Evolutionary conservation across 257 asterid species (phyloP).

Genomic region (Vinca minor): DNA sequence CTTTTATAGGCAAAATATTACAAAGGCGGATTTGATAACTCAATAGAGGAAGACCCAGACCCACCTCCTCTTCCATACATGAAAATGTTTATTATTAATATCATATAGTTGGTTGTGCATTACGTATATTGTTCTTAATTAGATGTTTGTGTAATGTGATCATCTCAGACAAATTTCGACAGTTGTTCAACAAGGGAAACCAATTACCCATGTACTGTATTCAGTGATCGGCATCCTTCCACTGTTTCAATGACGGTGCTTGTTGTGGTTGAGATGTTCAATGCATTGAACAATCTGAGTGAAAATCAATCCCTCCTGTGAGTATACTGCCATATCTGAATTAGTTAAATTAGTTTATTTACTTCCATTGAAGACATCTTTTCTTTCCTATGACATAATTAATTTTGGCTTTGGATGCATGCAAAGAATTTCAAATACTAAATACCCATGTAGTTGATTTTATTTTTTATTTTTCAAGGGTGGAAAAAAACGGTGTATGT

Average conservation of each 20-base stretch:
- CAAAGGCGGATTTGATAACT: too few relatives aligned
- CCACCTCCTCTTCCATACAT: too few relatives aligned
- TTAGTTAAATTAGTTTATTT: background rate
- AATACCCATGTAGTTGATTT: background rate
- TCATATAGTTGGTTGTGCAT: background rate
- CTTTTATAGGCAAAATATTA: too few relatives aligned
- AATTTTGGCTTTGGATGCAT: background rate
- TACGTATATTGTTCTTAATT: background rate
- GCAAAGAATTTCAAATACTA: background rate
- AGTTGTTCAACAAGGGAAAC: slow-evolving; percentile 89
- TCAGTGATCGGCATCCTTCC: slow-evolving; percentile 85
- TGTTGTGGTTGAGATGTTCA: slow-evolving; percentile 98
- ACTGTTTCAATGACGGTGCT: slow-evolving; percentile 97
- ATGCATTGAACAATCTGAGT: slow-evolving; percentile 93
- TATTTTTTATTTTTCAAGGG: too few relatives aligned
- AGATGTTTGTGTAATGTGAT: slow-evolving; percentile 5
- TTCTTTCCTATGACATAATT: background rate
- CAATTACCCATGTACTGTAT: slow-evolving; percentile 62
- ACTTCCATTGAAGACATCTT: background rate
- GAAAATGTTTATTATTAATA: too few relatives aligned
- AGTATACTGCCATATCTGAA: slow-evolving; percentile 30
- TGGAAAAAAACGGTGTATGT: background rate
- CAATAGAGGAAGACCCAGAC: too few relatives aligned
- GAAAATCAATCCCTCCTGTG: slow-evolving; percentile 96
- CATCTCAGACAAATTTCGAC: slow-evolving; percentile 76